Conservation (phyloP, 2,329 filamentous ascomycete species). For the Verticillium isaacii region DNA sequence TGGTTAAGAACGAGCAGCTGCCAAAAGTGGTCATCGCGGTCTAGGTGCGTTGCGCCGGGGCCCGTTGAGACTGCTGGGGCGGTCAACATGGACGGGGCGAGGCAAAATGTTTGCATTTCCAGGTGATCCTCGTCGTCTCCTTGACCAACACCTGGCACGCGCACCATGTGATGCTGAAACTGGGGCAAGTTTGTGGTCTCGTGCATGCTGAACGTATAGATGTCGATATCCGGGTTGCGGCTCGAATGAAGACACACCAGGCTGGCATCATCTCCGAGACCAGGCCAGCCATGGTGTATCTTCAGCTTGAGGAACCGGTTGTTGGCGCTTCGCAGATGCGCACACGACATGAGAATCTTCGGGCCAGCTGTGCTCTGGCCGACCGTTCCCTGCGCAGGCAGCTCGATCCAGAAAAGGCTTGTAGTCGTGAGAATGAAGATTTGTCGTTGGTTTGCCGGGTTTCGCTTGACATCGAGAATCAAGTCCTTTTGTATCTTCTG, state of each 20-base stretch:
- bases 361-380: constrained; percentile 10
- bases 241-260: constrained; percentile 31
- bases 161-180: constrained; percentile 29
- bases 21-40: constrained; percentile 6
- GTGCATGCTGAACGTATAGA: constrained; percentile 28
- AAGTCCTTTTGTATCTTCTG: constrained; percentile 19
- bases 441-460: constrained; percentile 40
- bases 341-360: constrained; percentile 35
- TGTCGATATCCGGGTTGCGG: constrained; percentile 22
- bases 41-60: constrained; percentile 2
- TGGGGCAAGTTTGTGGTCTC: constrained; percentile 22
- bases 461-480: constrained; percentile 52
- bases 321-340: constrained; percentile 34
- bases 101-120: constrained; percentile 7
- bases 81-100: constrained; percentile 4
- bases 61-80: background rate
- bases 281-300: constrained; percentile 21
- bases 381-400: constrained; percentile 15
- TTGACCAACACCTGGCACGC: background rate
- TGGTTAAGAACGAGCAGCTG: constrained; percentile 9
- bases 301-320: constrained; percentile 34
- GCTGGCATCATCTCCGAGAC: constrained; percentile 5
- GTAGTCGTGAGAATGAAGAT: constrained; percentile 55
- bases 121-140: background rate
- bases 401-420: constrained; percentile 43